Evolutionary conservation across 495 filamentous ascomycete species (phyloP).

Genomic region (Haplographium delicatum): DNA sequence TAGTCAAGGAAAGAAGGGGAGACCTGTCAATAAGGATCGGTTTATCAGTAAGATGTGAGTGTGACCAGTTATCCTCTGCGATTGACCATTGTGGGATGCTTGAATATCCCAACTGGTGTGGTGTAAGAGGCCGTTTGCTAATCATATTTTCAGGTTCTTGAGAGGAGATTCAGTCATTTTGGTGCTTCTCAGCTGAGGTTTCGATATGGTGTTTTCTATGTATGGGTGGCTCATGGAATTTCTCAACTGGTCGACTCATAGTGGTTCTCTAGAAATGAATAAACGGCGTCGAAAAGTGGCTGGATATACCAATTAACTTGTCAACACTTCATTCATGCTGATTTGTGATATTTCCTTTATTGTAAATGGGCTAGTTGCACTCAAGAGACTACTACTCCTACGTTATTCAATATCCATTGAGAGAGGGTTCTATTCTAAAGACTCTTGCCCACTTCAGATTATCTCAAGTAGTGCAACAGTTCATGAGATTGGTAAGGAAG

Average conservation of each 20-base stretch:
- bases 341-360: not conserved
- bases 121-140: slow-evolving; percentile 1
- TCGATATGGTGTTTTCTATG: slow-evolving; percentile 2
- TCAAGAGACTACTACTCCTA: too few relatives aligned
- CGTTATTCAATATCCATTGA: too few relatives aligned
- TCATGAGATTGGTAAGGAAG: too few relatives aligned
- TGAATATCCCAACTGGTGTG: not conserved
- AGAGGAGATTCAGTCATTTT: slow-evolving; percentile 92
- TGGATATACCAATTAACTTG: slow-evolving; percentile 20
- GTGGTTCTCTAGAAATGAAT: slow-evolving; percentile 19
- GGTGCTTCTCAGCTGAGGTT: slow-evolving; percentile 70
- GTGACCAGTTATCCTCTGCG: too few relatives aligned
- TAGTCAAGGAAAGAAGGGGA: slow-evolving; percentile 73
- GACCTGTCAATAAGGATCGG: slow-evolving; percentile 93
- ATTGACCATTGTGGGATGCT: too few relatives aligned
- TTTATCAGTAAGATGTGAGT: slow-evolving; percentile 97
- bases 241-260: slow-evolving; percentile 21
- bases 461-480: too few relatives aligned
- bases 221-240: slow-evolving; percentile 12
- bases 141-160: slow-evolving; percentile 62
- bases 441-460: too few relatives aligned
- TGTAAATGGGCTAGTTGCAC: not conserved
- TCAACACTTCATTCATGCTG: not conserved
- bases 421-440: too few relatives aligned
- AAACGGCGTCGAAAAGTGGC: slow-evolving; percentile 25